Evolutionary conservation across 768 basidiomycete species (phyloP), one percentile per base, ranked within the genome.

Genomic region (Daedalea quercina): DNA sequence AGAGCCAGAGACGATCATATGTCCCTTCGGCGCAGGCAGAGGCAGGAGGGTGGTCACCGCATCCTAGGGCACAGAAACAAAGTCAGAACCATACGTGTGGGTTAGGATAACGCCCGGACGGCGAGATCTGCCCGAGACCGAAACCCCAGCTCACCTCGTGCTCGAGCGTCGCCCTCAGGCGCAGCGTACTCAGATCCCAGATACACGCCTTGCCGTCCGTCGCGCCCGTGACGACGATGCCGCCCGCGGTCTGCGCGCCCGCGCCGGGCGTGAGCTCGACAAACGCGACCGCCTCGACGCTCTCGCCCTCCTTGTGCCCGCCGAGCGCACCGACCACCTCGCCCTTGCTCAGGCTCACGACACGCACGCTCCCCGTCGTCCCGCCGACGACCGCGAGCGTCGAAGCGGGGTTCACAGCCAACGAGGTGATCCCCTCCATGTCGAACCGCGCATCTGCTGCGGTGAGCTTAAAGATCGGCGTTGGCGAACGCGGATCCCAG

Each of bases 121-220:
- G 15, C 17, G 35, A 7, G 35, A 33, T 41, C n/a, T n/a, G n/a
- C n/a, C n/a, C 13, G 23, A 24, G 26, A 33, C n/a, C 8, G 45
- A 7, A 49, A 45, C 40, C 28, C 4, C 28, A 31, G 73, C 80
- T 48, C 56, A 94, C 94, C 67, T 84, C 74, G 63, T 98, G 94
- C 56, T 85, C 75, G 6, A 96, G 71, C 13, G 89, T 93, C 17
- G 85, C 78, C 52, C 96, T 79, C 48, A 94, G 66, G 56, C 88
- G 78, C 77, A 90, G 90, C 23, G 91, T 94, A 47, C 78, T 78
- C 41, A 94, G 76, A 70, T 99, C 96, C 94, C 95, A 99, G 31
- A 97, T 84, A 60, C 89, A 92, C 17, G 84, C 87, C 65, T 92
- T 94, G 0, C 94, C 93, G 63, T 99, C 96, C 3, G 95, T 97